Evolutionary conservation across 1,284 basidiomycete genomes (phyloP), one percentile per base, ranked within the genome.

Genomic region (Pterulicium gracile): DNA sequence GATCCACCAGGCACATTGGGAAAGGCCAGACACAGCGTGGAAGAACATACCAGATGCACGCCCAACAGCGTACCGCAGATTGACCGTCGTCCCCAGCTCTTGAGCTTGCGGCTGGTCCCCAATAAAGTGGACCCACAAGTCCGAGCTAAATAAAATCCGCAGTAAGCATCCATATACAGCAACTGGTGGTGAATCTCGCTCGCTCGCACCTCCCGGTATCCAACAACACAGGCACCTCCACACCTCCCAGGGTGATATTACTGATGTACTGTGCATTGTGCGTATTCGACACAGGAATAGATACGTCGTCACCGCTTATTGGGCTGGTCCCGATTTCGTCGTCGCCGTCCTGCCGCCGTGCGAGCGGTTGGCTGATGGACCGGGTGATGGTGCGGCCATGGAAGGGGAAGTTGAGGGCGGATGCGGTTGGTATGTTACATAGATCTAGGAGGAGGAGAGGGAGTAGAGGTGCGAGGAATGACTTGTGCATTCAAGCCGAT

Each of bases 61-160:
- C 41, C 84, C 84, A 20, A 86, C 74, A 4, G 84, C 85, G 55
- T 88, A 88, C 3, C 66, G 61, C 13, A 88, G 58, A 1, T 73
- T 72, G 10, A 78, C 56, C 3, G 68, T 57, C 47, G 75, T 70
- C n/a, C 80, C 80, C 1, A 75, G 65, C 56, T 82, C 75, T 27
- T 64, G 71, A 3, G 78, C 62, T 17, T 63, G 56, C 15, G 78
- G 73, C 14, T 70, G 64, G 45, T 58, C 56, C 3, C 61, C 65
- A 4, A 72, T 64, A 50, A 74, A 74, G 24, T 61, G 65, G 12
- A 79, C 75, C 80, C 80, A 83, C 14, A 84, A 61, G 58, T 84
- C 81, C 39, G 80, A 81, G 51, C 79, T 81, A 10, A n/a, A n/a
- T n/a, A n/a, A n/a, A n/a, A n/a, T n/a, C n/a, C 39, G 36, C 23